These are phyloP conservation scores for Tulasnella sp. DNA, from an alignment of 768 basidiomycete genomes.

Conservation along the genomic window DNA sequence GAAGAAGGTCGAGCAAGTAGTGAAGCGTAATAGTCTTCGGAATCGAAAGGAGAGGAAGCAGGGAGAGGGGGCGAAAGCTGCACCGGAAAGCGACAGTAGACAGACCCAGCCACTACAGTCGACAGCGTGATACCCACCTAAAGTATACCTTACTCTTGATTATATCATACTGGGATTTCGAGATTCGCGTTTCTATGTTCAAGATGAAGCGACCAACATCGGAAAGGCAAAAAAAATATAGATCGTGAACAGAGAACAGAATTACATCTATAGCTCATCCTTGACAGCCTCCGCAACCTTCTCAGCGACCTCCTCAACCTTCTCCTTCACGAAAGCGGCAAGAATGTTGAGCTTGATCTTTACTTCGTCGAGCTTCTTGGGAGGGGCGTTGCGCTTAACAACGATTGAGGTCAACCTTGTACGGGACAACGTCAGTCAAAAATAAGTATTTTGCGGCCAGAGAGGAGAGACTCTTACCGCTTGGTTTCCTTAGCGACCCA, in stretches of 20 bases:
- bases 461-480: conserved; percentile 50
- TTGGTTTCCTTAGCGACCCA: conserved; percentile 84
- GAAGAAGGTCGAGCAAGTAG: neutral
- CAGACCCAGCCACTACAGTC: neutral
- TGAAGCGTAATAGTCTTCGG: neutral
- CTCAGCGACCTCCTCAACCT: conserved; percentile 33
- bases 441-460: conserved; percentile 24
- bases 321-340: conserved; percentile 49
- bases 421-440: conserved; percentile 27
- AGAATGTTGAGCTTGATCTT: conserved; percentile 89
- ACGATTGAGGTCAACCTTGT: conserved; percentile 70
- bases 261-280: conserved; percentile 28
- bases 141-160: neutral
- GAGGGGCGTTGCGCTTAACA: conserved; percentile 68
- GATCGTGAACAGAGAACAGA: neutral
- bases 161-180: neutral
- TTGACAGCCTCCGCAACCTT: conserved; percentile 33
- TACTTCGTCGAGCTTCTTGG: conserved; percentile 85
- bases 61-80: neutral
- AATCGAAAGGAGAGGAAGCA: neutral
- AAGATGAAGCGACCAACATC: neutral
- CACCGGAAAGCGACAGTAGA: neutral
- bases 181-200: neutral
- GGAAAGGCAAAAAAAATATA: neutral
- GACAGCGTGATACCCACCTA: neutral